A percentile compares a stretch with the other conserved stretches of the same genome.
phyloP scores from a whole-genome alignment of 495 filamentous ascomycete genomes.

The Pseudoneurospora amorphoporcata region DNA sequence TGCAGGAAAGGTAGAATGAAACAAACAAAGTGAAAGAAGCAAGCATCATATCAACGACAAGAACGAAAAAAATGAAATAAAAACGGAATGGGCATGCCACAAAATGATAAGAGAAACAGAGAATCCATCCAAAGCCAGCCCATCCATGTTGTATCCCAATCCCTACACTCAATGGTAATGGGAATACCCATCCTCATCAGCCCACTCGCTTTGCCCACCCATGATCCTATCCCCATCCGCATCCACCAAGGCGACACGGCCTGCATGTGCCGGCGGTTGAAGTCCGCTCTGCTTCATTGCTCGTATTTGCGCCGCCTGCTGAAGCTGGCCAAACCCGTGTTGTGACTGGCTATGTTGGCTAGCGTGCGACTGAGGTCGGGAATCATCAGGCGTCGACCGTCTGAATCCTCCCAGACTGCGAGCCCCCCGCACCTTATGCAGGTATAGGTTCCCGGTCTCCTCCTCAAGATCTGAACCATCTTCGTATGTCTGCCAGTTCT shows the following conservation, averaged over 20 bases:
- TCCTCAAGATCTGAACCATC: constrained; percentile 64
- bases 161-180: background rate
- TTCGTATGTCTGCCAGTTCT: constrained; percentile 95
- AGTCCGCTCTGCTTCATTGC: constrained; percentile 33
- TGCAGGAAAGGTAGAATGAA: background rate
- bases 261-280: constrained; percentile 22
- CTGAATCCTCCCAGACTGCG: constrained; percentile 28
- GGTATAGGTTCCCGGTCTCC: constrained; percentile 66
- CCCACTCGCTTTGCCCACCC: constrained; percentile 44
- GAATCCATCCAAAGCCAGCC: background rate
- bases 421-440: constrained; percentile 61
- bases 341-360: constrained; percentile 2
- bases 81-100: background rate
- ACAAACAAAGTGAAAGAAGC: background rate
- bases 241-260: constrained; percentile 27
- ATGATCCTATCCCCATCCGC: constrained; percentile 39
- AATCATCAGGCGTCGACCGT: constrained; percentile 38
- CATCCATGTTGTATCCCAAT: background rate
- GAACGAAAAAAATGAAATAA: background rate
- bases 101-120: background rate
- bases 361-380: constrained; percentile 5
- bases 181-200: constrained; percentile 43
- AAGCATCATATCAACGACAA: background rate
- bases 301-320: background rate
- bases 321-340: background rate